Evolutionary conservation across 352 stramenopile genomes (phyloP).

Genomic region (Pythium sp.): DNA sequence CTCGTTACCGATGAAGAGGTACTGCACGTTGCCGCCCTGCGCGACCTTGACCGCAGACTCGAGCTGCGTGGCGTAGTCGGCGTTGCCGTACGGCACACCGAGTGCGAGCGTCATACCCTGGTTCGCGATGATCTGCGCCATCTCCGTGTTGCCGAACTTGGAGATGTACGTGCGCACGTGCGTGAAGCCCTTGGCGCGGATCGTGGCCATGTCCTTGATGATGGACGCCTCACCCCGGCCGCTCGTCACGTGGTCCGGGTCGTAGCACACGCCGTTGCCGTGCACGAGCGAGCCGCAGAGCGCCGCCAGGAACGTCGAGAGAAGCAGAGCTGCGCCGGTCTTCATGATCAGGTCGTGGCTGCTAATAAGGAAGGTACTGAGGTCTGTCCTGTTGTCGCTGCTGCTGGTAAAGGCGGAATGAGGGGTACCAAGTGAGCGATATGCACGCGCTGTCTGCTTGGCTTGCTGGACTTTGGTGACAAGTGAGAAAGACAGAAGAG

Average conservation of each 20-base stretch:
- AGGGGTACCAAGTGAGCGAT: neutral
- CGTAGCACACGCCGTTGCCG: constrained; percentile 70
- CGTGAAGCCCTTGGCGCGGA: constrained; percentile 50
- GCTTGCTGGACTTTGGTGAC: neutral
- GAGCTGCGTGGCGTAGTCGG: constrained; percentile 47
- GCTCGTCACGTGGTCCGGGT: constrained; percentile 43
- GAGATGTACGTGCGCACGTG: constrained; percentile 74
- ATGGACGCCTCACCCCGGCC: constrained; percentile 34
- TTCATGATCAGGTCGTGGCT: constrained; percentile 13
- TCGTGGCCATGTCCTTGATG: constrained; percentile 43
- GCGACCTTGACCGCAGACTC: constrained; percentile 39
- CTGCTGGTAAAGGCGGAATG: neutral
- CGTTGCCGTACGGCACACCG: constrained; percentile 52
- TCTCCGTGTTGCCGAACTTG: constrained; percentile 49
- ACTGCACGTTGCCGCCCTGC: constrained; percentile 42
- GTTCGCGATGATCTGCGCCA: constrained; percentile 47
- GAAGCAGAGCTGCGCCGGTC: constrained; percentile 15
- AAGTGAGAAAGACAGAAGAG: neutral
- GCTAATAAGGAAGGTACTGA: neutral
- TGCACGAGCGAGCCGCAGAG: constrained; percentile 33
- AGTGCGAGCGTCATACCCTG: constrained; percentile 51
- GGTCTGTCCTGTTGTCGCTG: neutral
- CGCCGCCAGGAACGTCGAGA: constrained; percentile 23
- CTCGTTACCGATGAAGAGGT: constrained; percentile 75
- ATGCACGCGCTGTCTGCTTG: neutral